Base-by-base conservation (phyloP, 1,284 basidiomycete genomes). In the Cryptococcus jaspeensis region DNA sequence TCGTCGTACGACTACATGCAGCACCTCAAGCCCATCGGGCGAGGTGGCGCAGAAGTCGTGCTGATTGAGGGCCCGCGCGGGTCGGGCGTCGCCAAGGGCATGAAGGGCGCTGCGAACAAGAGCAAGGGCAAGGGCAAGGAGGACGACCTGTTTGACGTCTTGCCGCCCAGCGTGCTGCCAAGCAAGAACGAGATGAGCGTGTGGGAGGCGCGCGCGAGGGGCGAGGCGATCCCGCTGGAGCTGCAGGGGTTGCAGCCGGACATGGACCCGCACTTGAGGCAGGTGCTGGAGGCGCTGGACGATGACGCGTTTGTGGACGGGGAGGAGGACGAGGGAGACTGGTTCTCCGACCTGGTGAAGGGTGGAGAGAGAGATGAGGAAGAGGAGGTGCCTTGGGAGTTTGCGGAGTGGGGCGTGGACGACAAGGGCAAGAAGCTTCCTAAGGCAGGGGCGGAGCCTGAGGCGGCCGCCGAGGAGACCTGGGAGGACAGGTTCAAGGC, bases 1-100 rank as follows among this genome's bases (percentile, higher is more conserved):
- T 90, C 91, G n/a, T 84, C 91, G 55, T 99, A 99, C 80, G 91
- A 99, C 77, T 99, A 99, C 81, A 95, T 98, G 91, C 89, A 95
- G 78, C 96, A 99, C 79, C 82, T 99, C 38, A 86, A 89, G 22
- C 71, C 84, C 1, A 84, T 91, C 42, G 91, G 90, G 4, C 89
- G 88, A 41, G 88, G 87, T 4, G 67, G 40, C 15, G 53, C 61
- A 22, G 76, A 78, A n/a, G 67, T 67, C 2, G 66, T 75, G 38
- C 81, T 92, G 60, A 81, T 94, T 45, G 87, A 90, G 63, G 89
- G 87, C 16, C 86, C 87, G 79, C 42, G 82, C 84, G 69, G 74
- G 5, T 72, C 70, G 32, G 70, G 63, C n/a, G 66, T 71, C 5
- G 68, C 71, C 7, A 50, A 55, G 23, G 74, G 72, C 1, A 73